Base-by-base conservation (phyloP, 768 basidiomycete genomes). In the Trametes punicea region DNA sequence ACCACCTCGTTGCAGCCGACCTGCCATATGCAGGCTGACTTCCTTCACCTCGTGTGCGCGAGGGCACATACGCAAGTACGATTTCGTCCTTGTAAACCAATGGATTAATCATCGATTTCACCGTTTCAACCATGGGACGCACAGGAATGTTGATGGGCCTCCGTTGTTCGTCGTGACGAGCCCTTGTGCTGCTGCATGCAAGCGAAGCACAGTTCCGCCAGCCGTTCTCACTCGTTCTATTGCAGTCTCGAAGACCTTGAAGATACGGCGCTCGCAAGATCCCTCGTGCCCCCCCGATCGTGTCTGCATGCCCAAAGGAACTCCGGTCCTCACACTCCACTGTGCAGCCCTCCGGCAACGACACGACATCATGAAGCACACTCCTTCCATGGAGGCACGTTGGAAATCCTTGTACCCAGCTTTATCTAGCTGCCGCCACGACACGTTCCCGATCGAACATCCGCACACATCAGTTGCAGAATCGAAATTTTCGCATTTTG, bases 381-480 rank as follows among this genome's bases (percentile, higher is more conserved):
- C 82, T 86, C 85, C 82, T 81, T 73, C 70, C 69, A 73, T 71
- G 44, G 15, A 73, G 76, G 79, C 87, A 89, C 85, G 87, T 88
- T 85, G 57, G 71, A 70, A 71, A 75, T 76, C 78, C 74, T 78
- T 77, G 75, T 77, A 80, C 79, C 81, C 82, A 80, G 74, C 79
- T 81, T 82, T 83, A 82, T 87, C 81, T 83, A 82, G 86, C 81
- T 78, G 79, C 84, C 81, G 78, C 79, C 76, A 75, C 72, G 74
- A 79, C 88, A 88, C 88, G 86, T 89, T 89, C 71, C 66, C 82
- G 84, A 88, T 87, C 85, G 77, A 72, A 73, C 62, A 74, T 74
- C 74, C 75, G 52, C 36, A 78, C 75, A 49, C 81, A 81, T 81
- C 77, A 76, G 66, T 68, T 68, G 69, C 70, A 69, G 74, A 72